Base-by-base conservation (phyloP, 2,329 filamentous ascomycete species). In the Ceratocystis albifundus region DNA sequence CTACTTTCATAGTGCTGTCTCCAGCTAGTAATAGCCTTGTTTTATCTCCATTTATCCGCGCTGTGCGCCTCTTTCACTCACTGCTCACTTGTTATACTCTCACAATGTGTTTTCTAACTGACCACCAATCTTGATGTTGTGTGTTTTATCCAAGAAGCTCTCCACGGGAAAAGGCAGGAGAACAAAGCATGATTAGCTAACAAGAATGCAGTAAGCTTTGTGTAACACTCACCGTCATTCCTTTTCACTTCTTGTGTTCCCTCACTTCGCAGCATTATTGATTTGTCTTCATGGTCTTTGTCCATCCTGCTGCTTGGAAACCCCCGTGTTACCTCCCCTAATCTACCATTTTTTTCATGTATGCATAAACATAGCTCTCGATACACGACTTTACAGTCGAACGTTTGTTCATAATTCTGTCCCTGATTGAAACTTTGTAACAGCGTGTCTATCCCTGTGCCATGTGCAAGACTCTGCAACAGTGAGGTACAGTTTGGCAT, bases 1-100 rank as follows among this genome's bases (percentile, higher is more conserved):
- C 30, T 25, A 25, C 22, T 4, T 66, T 44, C 28, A 55, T 22
- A 7, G 41, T 48, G 7, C 15, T 25, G 5, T 15, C 6, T 25
- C 7, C 20, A 25, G 48, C 20, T 25, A 25, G 25, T 28, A 53
- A 53, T 12, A 25, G 48, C 48, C 25, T 41, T 62, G 32, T 45
- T 62, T 62, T 44, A 17, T 44, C 25, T 28, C 25, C 25, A 25
- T 63, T 63, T 17, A 45, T 62, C 59, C 25, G 32, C 55, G 28
- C 55, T 30, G 28, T 36, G 55, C 28, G 55, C 55, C 28, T n/a
- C 36, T 61, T 61, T 62, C 20, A 7, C 25, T 62, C 20, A 7
- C 25, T 45, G 20, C 44, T n/a, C 8, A n/a, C 28, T 45, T 10
- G 15, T 45, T 62, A 28, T 15, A 53, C 6, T 32, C 30, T 12